phyloP scores from a whole-genome alignment of 139 green algal genomes.

The Closterium sp. region DNA sequence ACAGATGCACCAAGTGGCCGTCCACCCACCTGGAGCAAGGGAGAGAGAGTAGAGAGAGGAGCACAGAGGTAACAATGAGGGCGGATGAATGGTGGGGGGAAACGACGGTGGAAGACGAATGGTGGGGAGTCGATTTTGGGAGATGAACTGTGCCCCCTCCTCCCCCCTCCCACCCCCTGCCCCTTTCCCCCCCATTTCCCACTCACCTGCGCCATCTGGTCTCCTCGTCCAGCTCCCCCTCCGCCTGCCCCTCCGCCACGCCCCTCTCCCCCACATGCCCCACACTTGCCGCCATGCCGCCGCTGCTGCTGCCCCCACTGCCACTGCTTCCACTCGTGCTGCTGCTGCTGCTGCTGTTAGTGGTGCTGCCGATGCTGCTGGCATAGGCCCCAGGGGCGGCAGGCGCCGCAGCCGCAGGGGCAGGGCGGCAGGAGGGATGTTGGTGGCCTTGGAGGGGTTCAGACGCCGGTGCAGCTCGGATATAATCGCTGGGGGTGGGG shows the following conservation, averaged over 20 bases:
- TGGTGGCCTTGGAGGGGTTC: constrained; percentile 4
- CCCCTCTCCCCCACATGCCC: background rate
- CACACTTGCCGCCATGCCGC: background rate
- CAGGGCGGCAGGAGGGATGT: background rate
- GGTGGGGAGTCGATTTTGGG: no score
- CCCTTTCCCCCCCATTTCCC: background rate
- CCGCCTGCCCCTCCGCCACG: background rate
- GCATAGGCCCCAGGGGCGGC: no score
- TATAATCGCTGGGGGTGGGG: constrained; percentile 12
- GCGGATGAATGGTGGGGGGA: no score
- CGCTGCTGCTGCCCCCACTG: background rate
- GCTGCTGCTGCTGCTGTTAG: background rate
- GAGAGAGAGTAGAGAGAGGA: no score
- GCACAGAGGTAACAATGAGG: no score
- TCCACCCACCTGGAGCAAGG: constrained; percentile 77
- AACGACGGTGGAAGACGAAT: no score
- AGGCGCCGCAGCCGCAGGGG: no score
- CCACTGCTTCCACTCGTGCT: background rate
- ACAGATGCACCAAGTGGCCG: constrained; percentile 81
- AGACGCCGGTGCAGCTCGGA: constrained; percentile 11
- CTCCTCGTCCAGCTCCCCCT: constrained; percentile 33
- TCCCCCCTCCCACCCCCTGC: no score
- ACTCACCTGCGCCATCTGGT: constrained; percentile 41
- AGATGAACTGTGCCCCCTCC: no score
- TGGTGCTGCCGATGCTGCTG: no score